Evolutionary conservation across 2,329 filamentous ascomycete genomes (phyloP).

Genomic region (Westerdykella aurantiaca): DNA sequence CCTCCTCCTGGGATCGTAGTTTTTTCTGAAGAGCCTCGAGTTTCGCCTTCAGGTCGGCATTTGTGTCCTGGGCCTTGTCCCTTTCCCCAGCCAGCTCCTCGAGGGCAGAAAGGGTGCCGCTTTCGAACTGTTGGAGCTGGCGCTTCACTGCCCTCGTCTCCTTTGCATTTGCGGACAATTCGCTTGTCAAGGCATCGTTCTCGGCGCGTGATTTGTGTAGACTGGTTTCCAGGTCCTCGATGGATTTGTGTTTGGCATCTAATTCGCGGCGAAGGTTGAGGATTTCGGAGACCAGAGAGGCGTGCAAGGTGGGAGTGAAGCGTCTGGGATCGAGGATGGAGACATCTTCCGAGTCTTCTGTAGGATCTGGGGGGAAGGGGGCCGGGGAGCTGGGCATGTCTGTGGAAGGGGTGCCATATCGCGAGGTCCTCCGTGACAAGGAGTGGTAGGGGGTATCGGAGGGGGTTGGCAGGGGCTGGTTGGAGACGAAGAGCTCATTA

Average conservation of each 20-base stretch:
- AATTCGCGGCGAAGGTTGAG: constrained; percentile 79
- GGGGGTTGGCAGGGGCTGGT: constrained; percentile 60
- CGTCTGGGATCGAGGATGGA: constrained; percentile 78
- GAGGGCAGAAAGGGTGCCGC: constrained; percentile 78
- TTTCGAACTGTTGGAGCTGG: constrained; percentile 80
- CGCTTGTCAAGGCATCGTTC: constrained; percentile 62
- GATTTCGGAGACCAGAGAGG: constrained; percentile 91
- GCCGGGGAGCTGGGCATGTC: constrained; percentile 60
- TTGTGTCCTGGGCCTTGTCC: constrained; percentile 71
- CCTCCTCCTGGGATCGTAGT: constrained; percentile 72
- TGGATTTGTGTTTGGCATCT: constrained; percentile 80
- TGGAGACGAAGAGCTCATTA: constrained; percentile 35
- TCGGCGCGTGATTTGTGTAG: constrained; percentile 68
- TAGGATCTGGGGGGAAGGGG: constrained; percentile 49
- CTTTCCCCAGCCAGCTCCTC: constrained; percentile 78
- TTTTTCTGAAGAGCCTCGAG: constrained; percentile 75
- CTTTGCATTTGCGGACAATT: constrained; percentile 59
- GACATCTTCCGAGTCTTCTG: constrained; percentile 43
- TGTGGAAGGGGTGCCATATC: constrained; percentile 54
- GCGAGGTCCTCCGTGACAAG: constrained; percentile 59
- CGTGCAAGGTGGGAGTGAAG: constrained; percentile 92
- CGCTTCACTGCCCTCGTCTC: constrained; percentile 77
- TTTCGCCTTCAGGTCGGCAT: constrained; percentile 66
- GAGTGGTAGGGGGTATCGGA: constrained; percentile 64
- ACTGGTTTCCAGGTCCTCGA: constrained; percentile 74